Base-by-base conservation (phyloP, 345 rosid species). In the Sisymbrium irio region DNA sequence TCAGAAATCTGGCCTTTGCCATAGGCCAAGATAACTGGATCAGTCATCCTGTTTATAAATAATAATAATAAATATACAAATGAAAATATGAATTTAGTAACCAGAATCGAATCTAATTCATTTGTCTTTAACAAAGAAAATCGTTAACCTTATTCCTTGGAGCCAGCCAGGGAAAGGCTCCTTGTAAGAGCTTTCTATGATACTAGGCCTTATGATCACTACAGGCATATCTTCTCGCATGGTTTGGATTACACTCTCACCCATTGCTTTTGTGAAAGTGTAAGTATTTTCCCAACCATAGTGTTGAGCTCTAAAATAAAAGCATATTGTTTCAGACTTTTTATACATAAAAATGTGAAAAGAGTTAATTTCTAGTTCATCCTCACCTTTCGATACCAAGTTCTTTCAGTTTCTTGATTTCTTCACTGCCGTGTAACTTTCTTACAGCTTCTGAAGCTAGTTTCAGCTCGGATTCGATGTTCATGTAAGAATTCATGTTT, bases 121-220 rank as follows among this genome's bases (percentile, higher is more conserved):
- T 44, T 62, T 54, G 28, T 65, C 32, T 64, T 5, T 64, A 17
- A 7, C 37, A 73, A 9, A 4, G 2, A 41, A 62, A 41, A 25
- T 25, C 5, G 25, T 8, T 17, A 25, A 74, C 78, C 78, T 74
- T 15, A 66, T 37, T 65, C 98, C 97, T 85, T 91, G 96, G 65
- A 81, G 82, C 98, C 97, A 94, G n/a, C 98, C 95, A 0, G 95
- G 86, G 76, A 94, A 94, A 8, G 98, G 95, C 50, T 94, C 96
- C n/a, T 73, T 84, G 81, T 66, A 89, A 39, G 98, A 89, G 75
- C 98, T 88, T 40, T 86, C 87, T 7, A 91, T 40, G 35, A 80
- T 74, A 6, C 96, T 80, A 0, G 98, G 96, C 12, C 98, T 87
- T 42, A 85, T 67, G 44, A 88, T 83, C 30, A 85, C 93, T 0